Evolutionary conservation across 495 filamentous ascomycete species (phyloP).

Genomic region (Penicillium arizonense): DNA sequence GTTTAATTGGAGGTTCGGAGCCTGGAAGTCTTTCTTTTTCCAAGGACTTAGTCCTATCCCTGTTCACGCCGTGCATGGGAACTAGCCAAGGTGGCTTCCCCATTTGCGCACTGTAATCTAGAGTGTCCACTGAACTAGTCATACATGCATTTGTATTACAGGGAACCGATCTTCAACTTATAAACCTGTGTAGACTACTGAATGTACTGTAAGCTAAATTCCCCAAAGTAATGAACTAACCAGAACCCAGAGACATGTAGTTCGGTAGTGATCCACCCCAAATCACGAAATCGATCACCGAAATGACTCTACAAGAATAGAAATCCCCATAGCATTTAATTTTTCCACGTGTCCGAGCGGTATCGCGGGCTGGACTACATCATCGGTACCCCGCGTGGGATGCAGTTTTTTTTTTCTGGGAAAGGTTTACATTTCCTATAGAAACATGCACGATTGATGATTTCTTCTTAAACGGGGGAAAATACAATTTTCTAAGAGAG

Average conservation of each 20-base stretch:
- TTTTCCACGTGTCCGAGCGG: background rate
- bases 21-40: conserved; percentile 15
- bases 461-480: background rate
- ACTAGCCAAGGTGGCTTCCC: conserved; percentile 15
- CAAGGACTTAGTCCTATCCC: conserved; percentile 6
- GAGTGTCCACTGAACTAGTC: conserved; percentile 25
- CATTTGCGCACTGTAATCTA: conserved; percentile 26
- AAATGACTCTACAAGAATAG: background rate
- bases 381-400: background rate
- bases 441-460: conserved; percentile 18
- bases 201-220: background rate
- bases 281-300: background rate
- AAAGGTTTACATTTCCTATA: background rate
- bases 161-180: conserved; percentile 1
- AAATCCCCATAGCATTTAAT: background rate
- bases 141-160: conserved; percentile 14
- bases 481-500: too few relatives aligned
- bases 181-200: background rate
- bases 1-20: conserved; percentile 11
- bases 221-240: background rate
- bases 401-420: background rate
- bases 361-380: background rate
- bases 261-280: background rate
- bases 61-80: background rate
- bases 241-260: background rate